Base-by-base conservation (phyloP, 2,329 filamentous ascomycete genomes). In the Whalleya microplaca region DNA sequence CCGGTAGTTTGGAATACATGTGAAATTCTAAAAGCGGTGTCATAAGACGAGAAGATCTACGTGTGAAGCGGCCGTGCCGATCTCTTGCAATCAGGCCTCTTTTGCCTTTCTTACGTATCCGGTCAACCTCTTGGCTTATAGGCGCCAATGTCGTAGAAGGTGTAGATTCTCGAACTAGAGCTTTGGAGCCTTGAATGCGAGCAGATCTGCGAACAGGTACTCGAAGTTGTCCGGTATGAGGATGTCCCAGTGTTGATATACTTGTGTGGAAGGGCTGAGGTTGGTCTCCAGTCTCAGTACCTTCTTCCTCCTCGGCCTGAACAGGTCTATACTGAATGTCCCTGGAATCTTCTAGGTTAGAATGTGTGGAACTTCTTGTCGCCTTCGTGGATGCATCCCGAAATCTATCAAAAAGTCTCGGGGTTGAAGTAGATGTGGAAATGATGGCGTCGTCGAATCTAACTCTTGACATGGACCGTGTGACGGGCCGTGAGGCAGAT, bases 11-110 rank as follows among this genome's bases (percentile, higher is more conserved):
- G 2, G 53, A 7, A 54, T 64, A 72, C 21, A 63, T 65, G 44
- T 66, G 61, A 53, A 72, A 72, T 9, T 64, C 51, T 6, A 64
- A 64, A 10, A 69, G 63, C 2, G 70, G 68, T 51, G 69, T 72
- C 9, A 58, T 45, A 2, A 71, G 55, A 8, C 69, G 63, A 9
- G 64, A 43, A 16, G 70, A 72, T 12, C 70, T 68, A n/a, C 67
- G 68, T n/a, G 60, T 43, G 2, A 29, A 40, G 32, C 16, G 32
- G 10, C 46, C 19, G 32, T 21, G 23, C 27, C 5, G 18, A 18
- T 6, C 9, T 1, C 32, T 21, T 41, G 47, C 43, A 9, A 41
- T 2, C 32, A 43, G 9, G 7, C 29, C 46, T 7, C 45, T 41
- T 19, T 44, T 55, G 19, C 14, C 21, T 7, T 20, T 23, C 21